phyloP scores from a whole-genome alignment of 2,329 filamentous ascomycete genomes.

The Penicillium sp. region DNA sequence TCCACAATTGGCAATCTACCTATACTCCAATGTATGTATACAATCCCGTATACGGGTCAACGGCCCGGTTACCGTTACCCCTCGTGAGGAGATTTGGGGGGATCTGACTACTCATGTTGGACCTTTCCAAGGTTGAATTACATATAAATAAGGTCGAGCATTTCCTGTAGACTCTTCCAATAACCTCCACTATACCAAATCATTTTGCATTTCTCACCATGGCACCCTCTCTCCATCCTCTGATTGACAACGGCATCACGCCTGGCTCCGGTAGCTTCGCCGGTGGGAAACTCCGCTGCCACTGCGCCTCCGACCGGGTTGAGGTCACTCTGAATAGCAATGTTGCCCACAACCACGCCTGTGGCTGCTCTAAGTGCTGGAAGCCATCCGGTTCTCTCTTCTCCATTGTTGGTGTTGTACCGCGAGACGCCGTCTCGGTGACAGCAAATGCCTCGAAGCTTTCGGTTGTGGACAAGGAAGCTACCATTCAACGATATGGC shows the following conservation, averaged over 20 bases:
- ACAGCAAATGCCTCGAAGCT: conserved; percentile 60
- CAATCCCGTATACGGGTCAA: background rate
- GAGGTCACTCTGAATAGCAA: conserved; percentile 57
- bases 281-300: conserved; percentile 62
- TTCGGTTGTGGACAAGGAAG: conserved; percentile 52
- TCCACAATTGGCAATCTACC: background rate
- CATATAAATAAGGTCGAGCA: background rate
- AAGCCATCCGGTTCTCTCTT: conserved; percentile 64
- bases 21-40: too few species aligned
- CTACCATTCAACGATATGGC: conserved; percentile 59
- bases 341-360: conserved; percentile 67
- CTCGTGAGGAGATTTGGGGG: background rate
- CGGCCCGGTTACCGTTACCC: background rate
- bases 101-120: background rate
- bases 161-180: background rate
- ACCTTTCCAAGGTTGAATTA: background rate
- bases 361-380: conserved; percentile 71
- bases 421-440: conserved; percentile 53
- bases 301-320: conserved; percentile 55
- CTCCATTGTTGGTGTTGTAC: conserved; percentile 61
- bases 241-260: conserved; percentile 60
- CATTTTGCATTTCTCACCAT: conserved; percentile 11
- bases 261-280: conserved; percentile 54
- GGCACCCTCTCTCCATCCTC: conserved; percentile 55
- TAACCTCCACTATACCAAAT: background rate